Conservation (phyloP, 768 basidiomycete genomes). For the Hypholoma sublateritium region DNA sequence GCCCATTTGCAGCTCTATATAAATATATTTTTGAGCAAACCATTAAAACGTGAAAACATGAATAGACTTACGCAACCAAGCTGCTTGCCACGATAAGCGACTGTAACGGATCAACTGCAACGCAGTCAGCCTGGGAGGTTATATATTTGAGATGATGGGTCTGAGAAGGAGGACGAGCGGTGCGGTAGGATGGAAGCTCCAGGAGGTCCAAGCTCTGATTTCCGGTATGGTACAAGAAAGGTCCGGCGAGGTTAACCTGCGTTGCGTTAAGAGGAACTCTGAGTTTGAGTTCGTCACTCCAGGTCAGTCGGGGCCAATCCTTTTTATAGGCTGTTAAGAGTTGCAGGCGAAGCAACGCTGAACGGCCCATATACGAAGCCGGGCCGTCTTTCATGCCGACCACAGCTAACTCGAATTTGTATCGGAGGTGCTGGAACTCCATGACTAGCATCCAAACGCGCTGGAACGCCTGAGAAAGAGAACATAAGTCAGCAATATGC, state of each 20-base stretch:
- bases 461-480: conserved; percentile 39
- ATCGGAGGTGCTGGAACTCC: conserved; percentile 48
- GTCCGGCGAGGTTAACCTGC: conserved; percentile 41
- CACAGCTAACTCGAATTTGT: conserved; percentile 48
- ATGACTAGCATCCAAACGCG: conserved; percentile 44
- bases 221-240: conserved; percentile 46
- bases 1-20: conserved; percentile 37
- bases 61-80: conserved; percentile 33
- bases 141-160: conserved; percentile 46
- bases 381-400: conserved; percentile 53
- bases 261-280: conserved; percentile 34
- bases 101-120: conserved; percentile 46
- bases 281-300: conserved; percentile 48
- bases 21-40: conserved; percentile 9
- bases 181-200: conserved; percentile 51
- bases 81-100: conserved; percentile 44
- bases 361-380: conserved; percentile 34
- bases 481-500: conserved; percentile 4
- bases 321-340: conserved; percentile 44
- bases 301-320: conserved; percentile 48
- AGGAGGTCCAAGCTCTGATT: conserved; percentile 42
- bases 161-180: conserved; percentile 38
- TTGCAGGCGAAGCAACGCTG: conserved; percentile 42
- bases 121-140: conserved; percentile 41
- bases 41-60: not conserved